These are phyloP conservation scores for Dendrocalamus latiflorus DNA, from an alignment of 202 grass and related monocot species.

Conservation along the genomic window DNA sequence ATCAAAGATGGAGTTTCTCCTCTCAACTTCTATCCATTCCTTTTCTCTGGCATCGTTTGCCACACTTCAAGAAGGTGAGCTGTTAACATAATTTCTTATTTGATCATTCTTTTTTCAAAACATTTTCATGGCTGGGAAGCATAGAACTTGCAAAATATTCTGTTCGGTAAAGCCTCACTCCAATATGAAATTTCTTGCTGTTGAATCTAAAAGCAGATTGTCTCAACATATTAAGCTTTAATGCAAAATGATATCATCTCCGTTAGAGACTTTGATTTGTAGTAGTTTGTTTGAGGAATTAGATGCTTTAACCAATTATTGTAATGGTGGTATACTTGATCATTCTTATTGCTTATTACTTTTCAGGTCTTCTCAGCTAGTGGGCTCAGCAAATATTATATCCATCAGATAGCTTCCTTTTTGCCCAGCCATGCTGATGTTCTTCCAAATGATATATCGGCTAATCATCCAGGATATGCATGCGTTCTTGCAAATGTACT, in stretches of 20 bases:
- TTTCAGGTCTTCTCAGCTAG: slow-evolving; percentile 75
- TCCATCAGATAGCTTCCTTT: slow-evolving; percentile 64
- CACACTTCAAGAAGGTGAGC: slow-evolving; percentile 84
- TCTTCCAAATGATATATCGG: slow-evolving; percentile 54
- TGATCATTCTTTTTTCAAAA: not conserved
- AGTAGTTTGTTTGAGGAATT: slow-evolving; percentile 18
- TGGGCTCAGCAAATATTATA: slow-evolving; percentile 69
- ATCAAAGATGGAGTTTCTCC: slow-evolving; percentile 82
- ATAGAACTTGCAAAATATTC: slow-evolving; percentile 21
- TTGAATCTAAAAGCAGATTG: not conserved
- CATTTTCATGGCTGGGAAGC: not conserved
- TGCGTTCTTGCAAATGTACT: slow-evolving; percentile 97
- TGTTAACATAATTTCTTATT: slow-evolving; percentile 20
- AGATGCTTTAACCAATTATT: slow-evolving; percentile 2
- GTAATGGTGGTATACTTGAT: slow-evolving; percentile 20
- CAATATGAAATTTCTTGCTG: not conserved
- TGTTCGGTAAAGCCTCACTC: not conserved
- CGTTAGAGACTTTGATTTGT: not conserved
- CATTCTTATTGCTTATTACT: slow-evolving; percentile 17
- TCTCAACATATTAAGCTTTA: not conserved
- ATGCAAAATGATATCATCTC: not conserved
- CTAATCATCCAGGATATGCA: slow-evolving; percentile 83
- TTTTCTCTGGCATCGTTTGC: slow-evolving; percentile 85
- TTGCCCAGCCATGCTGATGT: slow-evolving; percentile 50
- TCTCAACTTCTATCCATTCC: slow-evolving; percentile 86